Base-by-base conservation (phyloP, 306 rosid species). In the Rosa multiflora region DNA sequence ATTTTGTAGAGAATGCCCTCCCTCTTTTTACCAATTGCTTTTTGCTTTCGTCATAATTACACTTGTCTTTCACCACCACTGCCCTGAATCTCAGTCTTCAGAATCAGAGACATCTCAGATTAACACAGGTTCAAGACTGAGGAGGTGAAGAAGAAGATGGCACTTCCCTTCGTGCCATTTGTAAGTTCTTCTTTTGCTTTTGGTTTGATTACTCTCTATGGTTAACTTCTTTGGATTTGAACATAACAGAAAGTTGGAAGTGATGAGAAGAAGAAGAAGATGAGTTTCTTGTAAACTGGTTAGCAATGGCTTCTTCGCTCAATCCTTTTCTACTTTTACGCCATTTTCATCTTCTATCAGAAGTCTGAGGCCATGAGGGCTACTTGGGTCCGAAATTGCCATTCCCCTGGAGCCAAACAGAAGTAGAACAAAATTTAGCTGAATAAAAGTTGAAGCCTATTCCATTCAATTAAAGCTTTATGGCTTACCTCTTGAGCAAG, bases 1-100 rank as follows among this genome's bases (percentile, higher is more conserved):
- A 91, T 79, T 93, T 95, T 89, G 94, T 84, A 92, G 85, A 15
- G 79, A 81, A 80, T 87, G 91, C 99, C 99, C 98, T 88, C 98
- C 88, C 61, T 76, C 82, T 77, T 81, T 89, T 87, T 48, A 77
- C 90, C 88, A 62, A 74, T 58, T 78, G 89, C 92, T 80, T 84
- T 91, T 91, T 83, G 86, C 87, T 79, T 82, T 78, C 49, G 62
- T 88, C 85, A 86, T 93, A 21, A 96, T 89, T 85, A 89, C 56
- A 48, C 86, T 85, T 80, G 89, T 89, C 92, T 13, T 82, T 88
- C 89, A 84, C 91, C 87, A 84, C 74, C 75, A 78, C 67, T 81
- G 15, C 62, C 32, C 21, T 77, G 53, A 49, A 67, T 18, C 48
- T 35, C 32, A 9, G 40, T 26, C 14, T 42, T n/a, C n/a, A 37